Conservation (phyloP, 2,329 filamentous ascomycete species). For the Exserohilum turcica region DNA sequence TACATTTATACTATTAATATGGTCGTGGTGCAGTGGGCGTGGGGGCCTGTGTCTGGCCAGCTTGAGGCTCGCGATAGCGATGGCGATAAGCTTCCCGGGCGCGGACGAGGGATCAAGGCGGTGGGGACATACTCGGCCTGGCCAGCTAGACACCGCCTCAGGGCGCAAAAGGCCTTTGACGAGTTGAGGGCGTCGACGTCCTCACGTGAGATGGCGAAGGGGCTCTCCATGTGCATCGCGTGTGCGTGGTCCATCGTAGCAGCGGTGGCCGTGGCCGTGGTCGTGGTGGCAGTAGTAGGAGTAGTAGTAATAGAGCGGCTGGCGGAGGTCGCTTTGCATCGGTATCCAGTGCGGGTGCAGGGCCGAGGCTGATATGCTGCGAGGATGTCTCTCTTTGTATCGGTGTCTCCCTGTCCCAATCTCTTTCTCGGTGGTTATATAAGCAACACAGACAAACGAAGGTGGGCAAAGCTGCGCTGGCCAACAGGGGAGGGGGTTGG, state of each 20-base stretch:
- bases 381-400: too few species aligned
- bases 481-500: not conserved
- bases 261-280: not conserved
- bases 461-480: not conserved
- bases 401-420: not conserved
- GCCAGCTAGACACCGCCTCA: conserved; percentile 50
- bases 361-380: not conserved
- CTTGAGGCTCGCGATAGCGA: conserved; percentile 1
- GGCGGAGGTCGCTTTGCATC: conserved; percentile 12
- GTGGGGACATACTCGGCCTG: conserved; percentile 46
- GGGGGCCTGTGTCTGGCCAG: not conserved
- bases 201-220: conserved; percentile 51
- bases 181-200: conserved; percentile 48
- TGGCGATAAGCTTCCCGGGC: conserved; percentile 6
- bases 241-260: conserved; percentile 8
- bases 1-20: not conserved
- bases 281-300: not conserved
- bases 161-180: conserved; percentile 52
- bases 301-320: not conserved
- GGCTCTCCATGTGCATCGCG: conserved; percentile 36
- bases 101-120: conserved; percentile 5
- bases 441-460: not conserved
- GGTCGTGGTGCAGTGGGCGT: not conserved
- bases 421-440: not conserved
- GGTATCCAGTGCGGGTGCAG: conserved; percentile 6